These are phyloP conservation scores for Rubus idaeus DNA, from an alignment of 306 rosid species.

Conservation along the genomic window DNA sequence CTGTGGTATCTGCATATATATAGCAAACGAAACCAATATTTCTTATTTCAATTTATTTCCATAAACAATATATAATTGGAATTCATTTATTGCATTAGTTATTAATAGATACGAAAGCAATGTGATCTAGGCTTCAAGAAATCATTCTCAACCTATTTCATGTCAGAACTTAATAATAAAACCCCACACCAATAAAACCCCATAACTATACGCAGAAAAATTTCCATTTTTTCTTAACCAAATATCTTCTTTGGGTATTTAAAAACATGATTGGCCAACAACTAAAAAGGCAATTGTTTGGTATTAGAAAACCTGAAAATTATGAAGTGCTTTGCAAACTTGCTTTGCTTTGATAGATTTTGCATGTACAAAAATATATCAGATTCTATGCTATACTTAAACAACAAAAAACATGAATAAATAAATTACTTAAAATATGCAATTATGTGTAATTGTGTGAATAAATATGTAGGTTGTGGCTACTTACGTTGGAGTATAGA, in stretches of 20 bases:
- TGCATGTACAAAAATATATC: no score
- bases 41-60: neutral
- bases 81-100: neutral
- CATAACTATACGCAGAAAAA: no score
- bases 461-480: neutral
- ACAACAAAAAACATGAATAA: no score
- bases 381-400: no score
- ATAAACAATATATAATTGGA: neutral
- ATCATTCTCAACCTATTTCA: neutral
- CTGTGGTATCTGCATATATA: conserved; percentile 68
- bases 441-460: neutral
- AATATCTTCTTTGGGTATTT: no score
- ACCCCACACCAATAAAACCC: neutral
- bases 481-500: conserved; percentile 91
- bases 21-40: no score
- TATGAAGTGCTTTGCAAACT: no score
- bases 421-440: neutral
- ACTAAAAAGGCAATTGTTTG: no score
- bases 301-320: no score
- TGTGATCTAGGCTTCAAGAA: neutral
- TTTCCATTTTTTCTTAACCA: no score
- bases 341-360: no score
- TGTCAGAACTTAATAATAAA: neutral
- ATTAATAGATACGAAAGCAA: neutral
- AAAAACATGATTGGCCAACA: no score